Percentiles rank a stretch among this genome's conserved stretches.
phyloP scores from a whole-genome alignment of 2,329 filamentous ascomycete species.

The Fonsecaea monophora region DNA sequence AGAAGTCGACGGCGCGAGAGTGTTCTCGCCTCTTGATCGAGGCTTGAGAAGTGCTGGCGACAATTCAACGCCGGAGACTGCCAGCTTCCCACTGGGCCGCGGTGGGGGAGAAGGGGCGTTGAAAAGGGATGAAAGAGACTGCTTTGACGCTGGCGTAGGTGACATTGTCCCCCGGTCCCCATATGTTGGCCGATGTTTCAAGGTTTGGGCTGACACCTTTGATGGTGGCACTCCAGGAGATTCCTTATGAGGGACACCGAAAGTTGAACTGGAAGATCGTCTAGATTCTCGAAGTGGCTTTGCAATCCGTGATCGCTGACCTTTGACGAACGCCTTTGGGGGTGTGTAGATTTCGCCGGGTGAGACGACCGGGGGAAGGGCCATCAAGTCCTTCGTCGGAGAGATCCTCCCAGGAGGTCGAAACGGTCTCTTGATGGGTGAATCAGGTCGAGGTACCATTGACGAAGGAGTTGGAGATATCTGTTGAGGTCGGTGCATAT shows the following conservation, averaged over 20 bases:
- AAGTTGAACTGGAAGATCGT: conserved; percentile 24
- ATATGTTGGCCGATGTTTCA: conserved; percentile 25
- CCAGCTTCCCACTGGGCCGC: conserved; percentile 10
- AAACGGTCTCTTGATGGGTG: conserved; percentile 35
- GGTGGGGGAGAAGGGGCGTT: conserved; percentile 16
- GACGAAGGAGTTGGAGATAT: conserved; percentile 76
- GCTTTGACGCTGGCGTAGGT: conserved; percentile 20
- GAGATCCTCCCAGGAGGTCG: conserved; percentile 37
- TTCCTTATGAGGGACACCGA: conserved; percentile 16
- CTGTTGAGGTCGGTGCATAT: conserved; percentile 56
- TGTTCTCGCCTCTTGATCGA: conserved; percentile 31
- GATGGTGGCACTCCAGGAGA: neutral
- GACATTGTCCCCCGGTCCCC: conserved; percentile 18
- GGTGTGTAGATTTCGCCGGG: conserved; percentile 37
- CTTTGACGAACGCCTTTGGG: conserved; percentile 37
- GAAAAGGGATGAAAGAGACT: conserved; percentile 33
- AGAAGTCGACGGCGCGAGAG: conserved; percentile 27
- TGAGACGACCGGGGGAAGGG: conserved; percentile 25
- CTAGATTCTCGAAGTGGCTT: conserved; percentile 27
- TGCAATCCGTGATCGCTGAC: conserved; percentile 34
- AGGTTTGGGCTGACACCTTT: conserved; percentile 17
- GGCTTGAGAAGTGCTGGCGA: conserved; percentile 24
- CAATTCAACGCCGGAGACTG: conserved; percentile 14
- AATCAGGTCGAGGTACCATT: conserved; percentile 25
- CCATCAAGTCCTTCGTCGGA: conserved; percentile 31